A percentile compares a stretch with the other conserved stretches of the same genome.
Evolutionary conservation across 768 basidiomycete species (phyloP).

Genomic region (Termitomyces sp.): DNA sequence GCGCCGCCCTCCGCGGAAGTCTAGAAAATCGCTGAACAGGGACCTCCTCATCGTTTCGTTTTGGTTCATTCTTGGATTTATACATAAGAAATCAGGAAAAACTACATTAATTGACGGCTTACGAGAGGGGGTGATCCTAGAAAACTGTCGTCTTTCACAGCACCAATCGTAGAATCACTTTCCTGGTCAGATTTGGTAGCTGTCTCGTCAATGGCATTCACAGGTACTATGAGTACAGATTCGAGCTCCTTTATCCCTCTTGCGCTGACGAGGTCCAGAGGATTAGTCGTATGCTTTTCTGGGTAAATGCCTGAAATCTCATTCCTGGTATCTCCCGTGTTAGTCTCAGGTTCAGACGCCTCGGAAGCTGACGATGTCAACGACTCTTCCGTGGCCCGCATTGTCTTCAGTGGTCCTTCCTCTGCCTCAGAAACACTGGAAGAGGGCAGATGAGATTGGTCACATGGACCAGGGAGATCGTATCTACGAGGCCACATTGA

Average conservation of each 20-base stretch:
- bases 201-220: constrained; percentile 12
- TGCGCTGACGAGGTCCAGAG: constrained; percentile 5
- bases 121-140: constrained; percentile 24
- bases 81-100: constrained; percentile 1
- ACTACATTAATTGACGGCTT: constrained; percentile 9
- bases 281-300: not conserved
- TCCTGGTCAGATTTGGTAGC: constrained; percentile 58
- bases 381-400: constrained; percentile 52
- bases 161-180: constrained; percentile 85
- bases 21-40: constrained; percentile 45
- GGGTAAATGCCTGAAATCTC: not conserved
- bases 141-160: constrained; percentile 32
- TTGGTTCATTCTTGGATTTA: constrained; percentile 17
- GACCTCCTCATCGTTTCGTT: constrained; percentile 20
- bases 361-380: constrained; percentile 71
- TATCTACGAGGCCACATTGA: constrained; percentile 69
- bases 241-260: constrained; percentile 9
- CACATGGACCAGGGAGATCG: constrained; percentile 51
- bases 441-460: constrained; percentile 55
- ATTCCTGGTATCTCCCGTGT: constrained; percentile 18
- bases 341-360: constrained; percentile 60
- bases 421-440: constrained; percentile 74
- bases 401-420: constrained; percentile 46
- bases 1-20: constrained; percentile 56
- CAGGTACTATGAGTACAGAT: constrained; percentile 5